Evolutionary conservation across 768 basidiomycete genomes (phyloP), one percentile per base, ranked within the genome.

Genomic region (Mycena sanguinolenta): DNA sequence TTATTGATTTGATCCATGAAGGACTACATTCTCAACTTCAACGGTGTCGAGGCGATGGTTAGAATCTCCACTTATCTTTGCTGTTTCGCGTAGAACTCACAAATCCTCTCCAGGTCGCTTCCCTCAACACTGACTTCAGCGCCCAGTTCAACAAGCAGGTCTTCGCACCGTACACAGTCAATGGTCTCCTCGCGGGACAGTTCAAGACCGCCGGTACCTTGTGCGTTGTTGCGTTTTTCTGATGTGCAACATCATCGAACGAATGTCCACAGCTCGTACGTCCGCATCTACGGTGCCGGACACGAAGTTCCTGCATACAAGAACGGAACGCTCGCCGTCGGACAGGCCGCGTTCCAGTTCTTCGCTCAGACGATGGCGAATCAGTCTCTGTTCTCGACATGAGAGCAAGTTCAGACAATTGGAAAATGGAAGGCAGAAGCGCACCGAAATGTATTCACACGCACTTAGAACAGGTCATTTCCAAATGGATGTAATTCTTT

Each of bases 11-110:
- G 16, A 19, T 14, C 16, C 42, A 19, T 17, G 76, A 17, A 82
- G 87, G 87, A 89, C 74, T 88, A 84, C 73, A 87, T 88, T 68
- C 75, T 85, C 65, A 91, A 90, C 75, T 89, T 80, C 72, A 75
- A 82, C 42, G 89, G 90, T 14, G 84, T 90, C n/a, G 89, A 90
- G 78, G 83, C 85, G 2, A 88, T 90, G 88, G 88, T 89, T 72
- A 16, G 28, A n/a, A n/a, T n/a, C n/a, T n/a, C n/a, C n/a, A n/a
- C n/a, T n/a, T n/a, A n/a, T n/a, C n/a, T n/a, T n/a, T 49, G 19
- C 49, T 55, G 39, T 19, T 19, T 44, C 21, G 2, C 42, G 17
- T 44, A 44, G 13, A 5, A 7, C 17, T 19, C 7, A 14, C 21
- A 19, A 38, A 7, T 44, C 42, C 8, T 19, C 61, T 27, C 16